These are phyloP conservation scores for Botrytis hyacinthi DNA, from an alignment of 2,329 filamentous ascomycete species.

Conservation along the genomic window DNA sequence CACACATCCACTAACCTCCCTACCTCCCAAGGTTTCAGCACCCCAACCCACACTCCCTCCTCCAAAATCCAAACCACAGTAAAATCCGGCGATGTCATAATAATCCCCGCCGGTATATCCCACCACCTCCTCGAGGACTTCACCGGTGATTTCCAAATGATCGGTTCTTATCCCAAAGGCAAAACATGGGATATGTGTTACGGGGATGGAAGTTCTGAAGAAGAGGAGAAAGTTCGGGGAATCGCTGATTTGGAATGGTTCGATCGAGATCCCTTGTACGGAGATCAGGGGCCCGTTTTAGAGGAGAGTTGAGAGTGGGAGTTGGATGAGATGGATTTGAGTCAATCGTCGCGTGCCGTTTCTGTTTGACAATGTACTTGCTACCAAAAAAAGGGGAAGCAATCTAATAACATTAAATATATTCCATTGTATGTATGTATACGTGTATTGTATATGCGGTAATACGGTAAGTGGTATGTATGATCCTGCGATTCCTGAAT, in stretches of 20 bases:
- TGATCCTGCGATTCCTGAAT: not conserved
- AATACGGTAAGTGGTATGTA: conserved; percentile 8
- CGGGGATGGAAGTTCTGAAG: not conserved
- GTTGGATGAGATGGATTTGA: not conserved
- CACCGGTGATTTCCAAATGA: not conserved
- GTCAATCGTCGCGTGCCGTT: not conserved
- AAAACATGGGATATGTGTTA: not conserved
- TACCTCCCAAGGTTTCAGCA: not conserved
- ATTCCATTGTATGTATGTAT: conserved; percentile 14
- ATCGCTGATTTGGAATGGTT: not conserved
- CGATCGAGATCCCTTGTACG: not conserved
- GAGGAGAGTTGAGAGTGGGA: not conserved
- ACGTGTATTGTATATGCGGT: not conserved
- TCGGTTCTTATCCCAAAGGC: not conserved
- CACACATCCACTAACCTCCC: not conserved
- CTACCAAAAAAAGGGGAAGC: not conserved
- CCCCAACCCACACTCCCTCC: not conserved
- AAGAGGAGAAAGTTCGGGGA: not conserved
- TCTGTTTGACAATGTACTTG: not conserved
- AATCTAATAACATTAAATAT: conserved; percentile 8
- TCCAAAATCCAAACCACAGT: not conserved
- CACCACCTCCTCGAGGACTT: not conserved
- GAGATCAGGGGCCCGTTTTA: not conserved
- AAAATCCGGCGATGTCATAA: not conserved
- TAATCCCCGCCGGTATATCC: not conserved